Conservation (phyloP, 2,329 filamentous ascomycete species). For the Periglandula ipomoeae region DNA sequence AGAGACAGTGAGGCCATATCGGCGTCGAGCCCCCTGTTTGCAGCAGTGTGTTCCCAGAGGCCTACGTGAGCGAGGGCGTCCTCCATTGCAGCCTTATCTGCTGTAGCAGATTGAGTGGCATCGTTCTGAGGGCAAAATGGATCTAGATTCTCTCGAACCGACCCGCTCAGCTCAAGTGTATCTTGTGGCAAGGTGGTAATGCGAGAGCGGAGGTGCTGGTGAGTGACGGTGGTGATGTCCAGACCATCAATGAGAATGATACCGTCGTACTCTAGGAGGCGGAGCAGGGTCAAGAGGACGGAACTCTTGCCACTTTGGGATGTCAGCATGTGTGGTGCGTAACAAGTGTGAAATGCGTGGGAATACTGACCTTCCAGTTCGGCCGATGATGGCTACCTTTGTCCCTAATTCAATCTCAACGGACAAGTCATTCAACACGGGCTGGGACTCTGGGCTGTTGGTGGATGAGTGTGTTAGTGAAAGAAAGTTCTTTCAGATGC, state of each 20-base stretch:
- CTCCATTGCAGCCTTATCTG: slow-evolving; percentile 6
- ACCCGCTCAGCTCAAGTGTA: slow-evolving; percentile 10
- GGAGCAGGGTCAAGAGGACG: no score
- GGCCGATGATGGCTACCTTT: slow-evolving; percentile 13
- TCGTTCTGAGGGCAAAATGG: no score
- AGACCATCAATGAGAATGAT: slow-evolving; percentile 17
- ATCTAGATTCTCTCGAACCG: neutral
- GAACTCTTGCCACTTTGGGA: slow-evolving; percentile 14
- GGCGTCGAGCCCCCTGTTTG: slow-evolving; percentile 6
- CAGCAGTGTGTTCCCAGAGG: slow-evolving; percentile 5
- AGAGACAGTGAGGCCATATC: slow-evolving; percentile 7
- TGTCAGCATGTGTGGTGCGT: no score
- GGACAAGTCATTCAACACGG: slow-evolving; percentile 8
- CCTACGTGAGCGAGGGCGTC: slow-evolving; percentile 10
- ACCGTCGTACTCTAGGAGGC: no score
- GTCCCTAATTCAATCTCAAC: slow-evolving; percentile 10
- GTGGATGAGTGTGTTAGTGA: no score
- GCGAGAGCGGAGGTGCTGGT: slow-evolving; percentile 16
- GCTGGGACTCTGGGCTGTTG: neutral
- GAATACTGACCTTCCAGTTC: slow-evolving; percentile 7
- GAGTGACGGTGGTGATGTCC: slow-evolving; percentile 15
- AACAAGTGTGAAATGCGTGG: no score
- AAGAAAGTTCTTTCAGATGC: no score
- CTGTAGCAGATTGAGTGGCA: neutral
- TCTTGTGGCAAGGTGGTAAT: slow-evolving; percentile 23